These are phyloP conservation scores for Pseudonitzschia multiseries DNA, from an alignment of 108 stramenopile genomes.

Conservation along the genomic window DNA sequence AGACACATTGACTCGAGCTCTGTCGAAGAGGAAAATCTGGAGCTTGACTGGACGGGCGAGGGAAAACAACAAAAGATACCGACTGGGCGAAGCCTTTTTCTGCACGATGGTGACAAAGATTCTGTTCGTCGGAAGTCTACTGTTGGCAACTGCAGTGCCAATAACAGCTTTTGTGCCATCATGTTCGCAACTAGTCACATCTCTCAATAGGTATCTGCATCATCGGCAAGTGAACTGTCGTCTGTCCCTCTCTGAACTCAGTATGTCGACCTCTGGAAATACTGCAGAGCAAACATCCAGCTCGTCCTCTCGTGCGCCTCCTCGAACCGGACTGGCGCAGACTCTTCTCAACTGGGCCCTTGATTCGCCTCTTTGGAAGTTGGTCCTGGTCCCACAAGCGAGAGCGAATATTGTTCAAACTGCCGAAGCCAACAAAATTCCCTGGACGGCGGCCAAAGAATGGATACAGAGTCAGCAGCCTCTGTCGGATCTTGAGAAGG, in stretches of 20 bases:
- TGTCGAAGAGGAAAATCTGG: no score
- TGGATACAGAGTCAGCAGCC: conserved; percentile 44
- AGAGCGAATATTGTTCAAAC: conserved; percentile 69
- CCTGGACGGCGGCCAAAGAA: conserved; percentile 51
- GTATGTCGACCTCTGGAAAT: not conserved
- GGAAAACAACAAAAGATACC: no score
- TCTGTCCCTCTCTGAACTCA: not conserved
- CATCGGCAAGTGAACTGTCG: not conserved
- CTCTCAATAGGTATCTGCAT: not conserved
- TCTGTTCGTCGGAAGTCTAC: not conserved
- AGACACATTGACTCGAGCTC: no score
- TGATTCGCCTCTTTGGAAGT: conserved; percentile 68
- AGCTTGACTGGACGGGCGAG: no score
- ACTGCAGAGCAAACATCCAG: not conserved
- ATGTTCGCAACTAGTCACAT: not conserved
- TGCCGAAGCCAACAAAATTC: conserved; percentile 76
- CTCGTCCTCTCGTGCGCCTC: conserved; percentile 24
- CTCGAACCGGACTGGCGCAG: conserved; percentile 64
- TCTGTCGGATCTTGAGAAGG: not conserved
- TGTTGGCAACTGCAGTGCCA: not conserved
- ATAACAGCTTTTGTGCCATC: not conserved
- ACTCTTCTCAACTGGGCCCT: conserved; percentile 56
- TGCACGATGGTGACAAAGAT: not conserved
- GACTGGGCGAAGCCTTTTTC: not conserved
- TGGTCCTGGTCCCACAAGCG: conserved; percentile 76